phyloP scores from a whole-genome alignment of 1,139 yeast genomes.

The Yamadazyma trypodendri region DNA sequence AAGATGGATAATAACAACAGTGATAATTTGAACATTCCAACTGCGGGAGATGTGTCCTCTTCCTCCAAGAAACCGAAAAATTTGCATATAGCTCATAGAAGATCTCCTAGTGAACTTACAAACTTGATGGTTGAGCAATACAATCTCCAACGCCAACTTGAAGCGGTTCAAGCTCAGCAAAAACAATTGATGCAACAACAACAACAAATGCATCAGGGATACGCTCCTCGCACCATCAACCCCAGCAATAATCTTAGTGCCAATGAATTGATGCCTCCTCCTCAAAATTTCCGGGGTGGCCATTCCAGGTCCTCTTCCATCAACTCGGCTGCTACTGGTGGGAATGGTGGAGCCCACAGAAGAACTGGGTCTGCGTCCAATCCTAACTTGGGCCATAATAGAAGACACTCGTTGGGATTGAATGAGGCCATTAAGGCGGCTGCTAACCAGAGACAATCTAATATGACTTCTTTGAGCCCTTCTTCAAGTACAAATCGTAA shows the following conservation, averaged over 20 bases:
- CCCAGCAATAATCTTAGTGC: not conserved
- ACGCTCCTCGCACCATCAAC: not conserved
- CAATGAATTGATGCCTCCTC: conserved; percentile 29
- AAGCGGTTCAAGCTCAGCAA: conserved; percentile 87
- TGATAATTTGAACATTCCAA: conserved; percentile 13
- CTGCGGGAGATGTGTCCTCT: conserved; percentile 3
- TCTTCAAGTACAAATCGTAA: conserved; percentile 14
- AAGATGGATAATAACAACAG: conserved; percentile 8
- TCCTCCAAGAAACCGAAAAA: conserved; percentile 23
- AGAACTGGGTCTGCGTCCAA: conserved; percentile 37
- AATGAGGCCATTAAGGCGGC: conserved; percentile 98
- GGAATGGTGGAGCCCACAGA: conserved; percentile 23
- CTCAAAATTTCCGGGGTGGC: conserved; percentile 18
- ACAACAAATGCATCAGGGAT: conserved; percentile 32
- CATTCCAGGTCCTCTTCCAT: conserved; percentile 40
- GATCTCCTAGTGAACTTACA: conserved; percentile 94
- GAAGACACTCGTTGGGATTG: conserved; percentile 91
- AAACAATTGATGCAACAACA: conserved; percentile 79
- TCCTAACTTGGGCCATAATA: conserved; percentile 60
- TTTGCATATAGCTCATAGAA: conserved; percentile 88
- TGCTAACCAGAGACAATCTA: conserved; percentile 71
- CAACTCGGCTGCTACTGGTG: conserved; percentile 6
- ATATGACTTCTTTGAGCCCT: conserved; percentile 39
- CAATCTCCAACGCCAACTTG: conserved; percentile 89
- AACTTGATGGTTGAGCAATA: conserved; percentile 91